phyloP scores from a whole-genome alignment of 2,329 filamentous ascomycete genomes.

The Berkeleyomyces basicola region DNA sequence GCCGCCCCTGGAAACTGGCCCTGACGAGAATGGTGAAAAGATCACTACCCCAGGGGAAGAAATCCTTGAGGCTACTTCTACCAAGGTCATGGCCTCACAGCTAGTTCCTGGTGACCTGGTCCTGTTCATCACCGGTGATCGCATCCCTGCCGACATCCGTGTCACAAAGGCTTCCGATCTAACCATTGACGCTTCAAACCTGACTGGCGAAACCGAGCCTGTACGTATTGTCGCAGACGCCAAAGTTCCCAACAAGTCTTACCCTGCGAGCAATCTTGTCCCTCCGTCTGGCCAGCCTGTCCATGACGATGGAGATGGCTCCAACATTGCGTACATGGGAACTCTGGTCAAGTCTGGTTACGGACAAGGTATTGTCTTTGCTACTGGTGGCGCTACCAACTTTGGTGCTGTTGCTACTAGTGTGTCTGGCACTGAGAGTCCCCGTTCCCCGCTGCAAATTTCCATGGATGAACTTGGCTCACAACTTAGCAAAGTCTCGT shows the following conservation, averaged over 20 bases:
- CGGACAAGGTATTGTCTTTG: slow-evolving; percentile 92
- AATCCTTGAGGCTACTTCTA: slow-evolving; percentile 54
- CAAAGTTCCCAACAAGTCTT: neutral
- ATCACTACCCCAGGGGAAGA: slow-evolving; percentile 44
- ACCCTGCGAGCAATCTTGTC: neutral
- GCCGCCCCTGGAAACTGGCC: slow-evolving; percentile 25
- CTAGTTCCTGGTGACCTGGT: slow-evolving; percentile 88
- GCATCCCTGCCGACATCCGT: slow-evolving; percentile 88
- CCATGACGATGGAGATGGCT: slow-evolving; percentile 42
- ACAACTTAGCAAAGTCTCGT: slow-evolving; percentile 92
- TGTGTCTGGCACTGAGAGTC: slow-evolving; percentile 86
- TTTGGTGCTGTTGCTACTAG: slow-evolving; percentile 94
- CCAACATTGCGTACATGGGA: slow-evolving; percentile 96
- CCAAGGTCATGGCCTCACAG: slow-evolving; percentile 71
- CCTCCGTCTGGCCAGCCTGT: slow-evolving; percentile 17
- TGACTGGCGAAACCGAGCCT: slow-evolving; percentile 93
- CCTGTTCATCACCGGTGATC: slow-evolving; percentile 85
- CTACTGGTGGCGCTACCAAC: slow-evolving; percentile 82
- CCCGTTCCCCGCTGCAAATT: slow-evolving; percentile 78
- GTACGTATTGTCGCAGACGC: slow-evolving; percentile 61
- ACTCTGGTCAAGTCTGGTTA: slow-evolving; percentile 89
- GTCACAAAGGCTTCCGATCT: slow-evolving; percentile 82
- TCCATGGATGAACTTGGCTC: slow-evolving; percentile 97
- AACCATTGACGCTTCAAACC: slow-evolving; percentile 88
- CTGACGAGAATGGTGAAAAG: slow-evolving; percentile 25